These are phyloP conservation scores for Cordyceps cateniannulata DNA, from an alignment of 2,329 filamentous ascomycete species.

Conservation along the genomic window DNA sequence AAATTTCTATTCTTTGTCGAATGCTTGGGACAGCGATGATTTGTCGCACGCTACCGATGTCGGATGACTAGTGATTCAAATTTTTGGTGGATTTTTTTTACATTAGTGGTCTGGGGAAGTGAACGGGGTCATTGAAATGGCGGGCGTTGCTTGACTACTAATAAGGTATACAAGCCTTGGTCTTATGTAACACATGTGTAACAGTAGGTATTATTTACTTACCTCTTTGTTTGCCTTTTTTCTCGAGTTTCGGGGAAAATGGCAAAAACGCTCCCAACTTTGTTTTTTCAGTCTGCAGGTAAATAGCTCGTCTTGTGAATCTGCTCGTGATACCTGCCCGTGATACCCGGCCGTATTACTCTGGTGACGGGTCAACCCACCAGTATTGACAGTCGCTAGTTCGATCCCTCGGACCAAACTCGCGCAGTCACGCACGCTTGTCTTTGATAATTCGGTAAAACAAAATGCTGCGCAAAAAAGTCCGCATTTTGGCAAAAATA, in stretches of 20 bases:
- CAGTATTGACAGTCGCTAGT: no score
- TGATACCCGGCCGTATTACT: no score
- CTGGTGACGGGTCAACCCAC: no score
- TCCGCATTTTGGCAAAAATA: background rate
- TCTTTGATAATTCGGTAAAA: background rate
- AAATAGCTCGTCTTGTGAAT: no score
- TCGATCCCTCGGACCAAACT: background rate
- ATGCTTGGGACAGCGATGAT: background rate
- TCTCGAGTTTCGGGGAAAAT: no score
- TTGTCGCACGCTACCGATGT: slow-evolving; percentile 11
- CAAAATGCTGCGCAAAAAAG: background rate
- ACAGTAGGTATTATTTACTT: no score
- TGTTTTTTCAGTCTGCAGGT: no score
- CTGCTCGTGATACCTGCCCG: no score
- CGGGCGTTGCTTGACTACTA: background rate
- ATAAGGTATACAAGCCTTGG: no score
- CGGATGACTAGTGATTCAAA: slow-evolving; percentile 5
- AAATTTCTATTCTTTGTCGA: background rate
- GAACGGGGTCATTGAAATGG: background rate
- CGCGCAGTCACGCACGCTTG: background rate
- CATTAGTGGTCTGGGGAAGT: background rate
- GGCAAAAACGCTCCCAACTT: no score
- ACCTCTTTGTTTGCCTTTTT: background rate
- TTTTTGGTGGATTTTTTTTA: slow-evolving; percentile 1
- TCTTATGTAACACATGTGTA: no score